Evolutionary conservation across 2,329 filamentous ascomycete species (phyloP).

Genomic region (Dothideomycetes sp.): DNA sequence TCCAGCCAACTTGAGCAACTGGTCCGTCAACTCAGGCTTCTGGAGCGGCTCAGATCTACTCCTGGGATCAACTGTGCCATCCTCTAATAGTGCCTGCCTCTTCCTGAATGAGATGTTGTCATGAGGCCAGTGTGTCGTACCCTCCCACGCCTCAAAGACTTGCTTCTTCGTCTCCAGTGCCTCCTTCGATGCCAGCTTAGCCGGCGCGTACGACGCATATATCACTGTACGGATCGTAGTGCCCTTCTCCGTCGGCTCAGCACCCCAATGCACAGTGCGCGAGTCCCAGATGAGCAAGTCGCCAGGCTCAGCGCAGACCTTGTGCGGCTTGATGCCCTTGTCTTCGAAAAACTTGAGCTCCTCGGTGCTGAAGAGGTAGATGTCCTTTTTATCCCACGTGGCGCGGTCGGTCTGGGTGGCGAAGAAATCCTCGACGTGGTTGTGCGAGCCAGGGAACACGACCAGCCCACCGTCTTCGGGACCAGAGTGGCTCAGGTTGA

Average conservation of each 20-base stretch:
- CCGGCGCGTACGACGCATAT: constrained; percentile 21
- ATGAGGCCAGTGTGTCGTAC: constrained; percentile 9
- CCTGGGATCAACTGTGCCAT: too few relatives aligned
- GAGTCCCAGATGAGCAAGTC: constrained; percentile 13
- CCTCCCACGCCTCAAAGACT: constrained; percentile 4
- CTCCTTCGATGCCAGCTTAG: constrained; percentile 8
- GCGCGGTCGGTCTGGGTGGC: too few relatives aligned
- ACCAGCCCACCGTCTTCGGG: constrained; percentile 27
- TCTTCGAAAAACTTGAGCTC: constrained; percentile 16
- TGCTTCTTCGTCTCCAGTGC: constrained; percentile 8
- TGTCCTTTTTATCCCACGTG: constrained; percentile 14
- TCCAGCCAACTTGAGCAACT: too few relatives aligned
- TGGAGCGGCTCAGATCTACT: too few relatives aligned
- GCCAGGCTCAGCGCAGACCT: constrained; percentile 11
- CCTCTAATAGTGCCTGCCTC: too few relatives aligned
- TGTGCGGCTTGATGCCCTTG: constrained; percentile 12
- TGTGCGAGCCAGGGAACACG: constrained; percentile 22
- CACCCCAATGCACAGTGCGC: constrained; percentile 17
- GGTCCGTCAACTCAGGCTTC: too few relatives aligned
- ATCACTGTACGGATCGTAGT: constrained; percentile 13
- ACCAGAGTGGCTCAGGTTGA: constrained; percentile 31
- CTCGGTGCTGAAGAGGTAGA: constrained; percentile 19
- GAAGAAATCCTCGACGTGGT: constrained; percentile 22
- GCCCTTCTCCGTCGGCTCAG: too few relatives aligned
- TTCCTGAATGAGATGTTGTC: too few relatives aligned